Base-by-base conservation (phyloP, 495 filamentous ascomycete species). In the Neurospora intermedia region DNA sequence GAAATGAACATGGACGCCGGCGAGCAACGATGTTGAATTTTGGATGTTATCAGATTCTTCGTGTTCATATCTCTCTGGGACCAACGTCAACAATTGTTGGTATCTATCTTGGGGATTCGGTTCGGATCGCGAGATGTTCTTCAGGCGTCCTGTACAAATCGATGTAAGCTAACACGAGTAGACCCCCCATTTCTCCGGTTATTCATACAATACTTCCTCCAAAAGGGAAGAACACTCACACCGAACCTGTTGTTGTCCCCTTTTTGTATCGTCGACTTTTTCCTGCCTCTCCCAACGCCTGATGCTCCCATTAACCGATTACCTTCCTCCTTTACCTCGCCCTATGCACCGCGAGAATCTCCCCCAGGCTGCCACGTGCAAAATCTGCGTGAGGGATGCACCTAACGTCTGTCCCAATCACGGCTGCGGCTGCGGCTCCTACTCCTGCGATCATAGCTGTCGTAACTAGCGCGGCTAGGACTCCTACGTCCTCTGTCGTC, bases 391-490 rank as follows among this genome's bases (percentile, higher is more conserved):
- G 27, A 66, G 27, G 54, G 54, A 18, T 35, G 27, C 27, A 35
- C 54, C 54, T 66, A 66, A 38, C 54, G 54, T 18, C 78, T 72
- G 40, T 71, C 70, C 31, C 41, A 59, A 4, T 77, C 78, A 13
- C 78, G 71, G 40, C 76, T 78, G 69, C 76, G 75, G 54, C 78
- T 77, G 31, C 75, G 77, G 73, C 77, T 80, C 10, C 78, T 70
- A 43, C 76, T 78, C 18, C 77, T 76, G 23, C 79, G 73, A 48
- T 75, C 79, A n/a, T 78, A 75, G 72, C 79, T 80, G 69, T 86
- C 87, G 76, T 89, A 90, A 74, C 89, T 90, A 73, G 82, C 87
- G 74, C 89, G 89, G 77, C 89, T 91, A 15, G 85, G 85, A 73
- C 88, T 93, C 74, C 91, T 83, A 72, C 87, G 82, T 73, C 81